Evolutionary conservation across 495 filamentous ascomycete genomes (phyloP).

Genomic region (Penicillium malachiteum): DNA sequence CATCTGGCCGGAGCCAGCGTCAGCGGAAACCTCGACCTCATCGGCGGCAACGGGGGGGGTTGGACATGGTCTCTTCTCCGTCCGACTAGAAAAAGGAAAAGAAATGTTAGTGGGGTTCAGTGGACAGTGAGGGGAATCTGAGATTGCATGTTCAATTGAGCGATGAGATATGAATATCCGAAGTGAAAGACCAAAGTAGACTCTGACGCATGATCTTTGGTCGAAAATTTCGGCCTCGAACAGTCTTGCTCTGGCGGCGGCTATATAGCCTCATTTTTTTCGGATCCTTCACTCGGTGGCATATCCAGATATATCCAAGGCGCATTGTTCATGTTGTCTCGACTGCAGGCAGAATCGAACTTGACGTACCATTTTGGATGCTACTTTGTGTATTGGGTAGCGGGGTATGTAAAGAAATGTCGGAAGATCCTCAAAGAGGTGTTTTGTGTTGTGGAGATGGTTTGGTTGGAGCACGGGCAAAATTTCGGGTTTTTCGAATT

Average conservation of each 20-base stretch:
- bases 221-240: too few species aligned
- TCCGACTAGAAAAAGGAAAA: constrained; percentile 55
- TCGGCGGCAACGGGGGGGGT: constrained; percentile 70
- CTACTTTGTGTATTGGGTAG: constrained; percentile 21
- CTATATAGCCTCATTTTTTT: too few species aligned
- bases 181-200: not conserved
- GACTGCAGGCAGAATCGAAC: not conserved
- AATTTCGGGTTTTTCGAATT: constrained; percentile 29
- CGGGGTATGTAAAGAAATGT: constrained; percentile 41
- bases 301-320: constrained; percentile 5
- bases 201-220: too few species aligned
- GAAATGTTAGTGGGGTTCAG: constrained; percentile 13
- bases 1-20: constrained; percentile 86
- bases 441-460: constrained; percentile 23
- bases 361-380: constrained; percentile 45
- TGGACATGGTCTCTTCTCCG: constrained; percentile 83
- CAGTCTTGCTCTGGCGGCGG: too few species aligned
- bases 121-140: not conserved
- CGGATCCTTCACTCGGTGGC: not conserved
- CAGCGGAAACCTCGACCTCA: constrained; percentile 89
- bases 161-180: not conserved
- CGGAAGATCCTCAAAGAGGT: constrained; percentile 67
- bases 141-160: not conserved
- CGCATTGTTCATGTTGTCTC: constrained; percentile 9
- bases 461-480: constrained; percentile 23